These are phyloP conservation scores for Penicillium steckii DNA, from an alignment of 495 filamentous ascomycete genomes.

Conservation along the genomic window DNA sequence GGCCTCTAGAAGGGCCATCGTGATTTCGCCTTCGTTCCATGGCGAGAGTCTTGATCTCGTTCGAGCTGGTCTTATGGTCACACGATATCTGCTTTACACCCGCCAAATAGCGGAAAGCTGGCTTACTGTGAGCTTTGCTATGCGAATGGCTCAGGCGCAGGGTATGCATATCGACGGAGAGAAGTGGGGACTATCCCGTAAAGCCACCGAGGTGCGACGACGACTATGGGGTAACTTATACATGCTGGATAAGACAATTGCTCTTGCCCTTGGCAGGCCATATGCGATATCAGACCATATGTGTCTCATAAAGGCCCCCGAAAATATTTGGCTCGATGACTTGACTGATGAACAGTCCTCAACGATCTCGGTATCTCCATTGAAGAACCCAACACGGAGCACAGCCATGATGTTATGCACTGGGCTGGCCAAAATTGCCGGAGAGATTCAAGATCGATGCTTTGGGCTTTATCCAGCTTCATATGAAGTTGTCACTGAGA, in stretches of 20 bases:
- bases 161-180: conserved; percentile 20
- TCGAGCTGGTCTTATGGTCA: conserved; percentile 16
- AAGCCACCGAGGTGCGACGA: conserved; percentile 11
- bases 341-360: conserved; percentile 13
- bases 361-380: background rate
- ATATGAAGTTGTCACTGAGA: conserved; percentile 13
- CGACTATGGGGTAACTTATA: conserved; percentile 15
- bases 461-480: conserved; percentile 18
- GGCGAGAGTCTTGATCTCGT: conserved; percentile 18
- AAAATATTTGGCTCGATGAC: conserved; percentile 15
- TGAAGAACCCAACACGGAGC: conserved; percentile 10
- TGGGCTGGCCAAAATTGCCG: conserved; percentile 13
- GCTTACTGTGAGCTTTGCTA: conserved; percentile 17
- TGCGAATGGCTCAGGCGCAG: conserved; percentile 18
- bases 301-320: conserved; percentile 15
- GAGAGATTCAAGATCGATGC: conserved; percentile 17
- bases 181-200: conserved; percentile 14
- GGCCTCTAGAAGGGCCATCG: conserved; percentile 16
- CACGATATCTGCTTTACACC: conserved; percentile 15
- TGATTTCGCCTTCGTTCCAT: conserved; percentile 18
- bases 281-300: conserved; percentile 19
- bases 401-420: conserved; percentile 7
- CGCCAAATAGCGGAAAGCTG: conserved; percentile 15
- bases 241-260: conserved; percentile 16
- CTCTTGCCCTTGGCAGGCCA: conserved; percentile 16